phyloP scores from a whole-genome alignment of 345 rosid species.

The Brassica carinata region DNA sequence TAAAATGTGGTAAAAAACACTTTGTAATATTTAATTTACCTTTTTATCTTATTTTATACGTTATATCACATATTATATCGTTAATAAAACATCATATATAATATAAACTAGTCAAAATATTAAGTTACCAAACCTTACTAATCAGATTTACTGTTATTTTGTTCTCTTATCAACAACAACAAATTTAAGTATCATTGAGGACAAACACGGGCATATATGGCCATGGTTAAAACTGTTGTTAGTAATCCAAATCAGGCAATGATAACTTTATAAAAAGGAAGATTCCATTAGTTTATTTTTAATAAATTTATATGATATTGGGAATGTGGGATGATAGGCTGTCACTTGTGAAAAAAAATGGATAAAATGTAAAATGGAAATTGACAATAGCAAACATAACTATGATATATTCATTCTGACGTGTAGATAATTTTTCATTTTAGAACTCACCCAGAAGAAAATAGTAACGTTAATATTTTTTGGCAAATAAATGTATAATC shows the following conservation, averaged over 20 bases:
- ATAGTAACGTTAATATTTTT: background rate
- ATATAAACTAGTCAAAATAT: background rate
- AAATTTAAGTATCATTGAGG: background rate
- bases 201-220: background rate
- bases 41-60: background rate
- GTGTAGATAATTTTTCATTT: background rate
- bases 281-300: background rate
- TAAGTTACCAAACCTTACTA: background rate
- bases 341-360: background rate
- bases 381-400: background rate
- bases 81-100: background rate
- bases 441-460: background rate
- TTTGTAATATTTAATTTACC: background rate
- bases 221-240: background rate
- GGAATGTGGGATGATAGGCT: background rate
- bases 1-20: background rate
- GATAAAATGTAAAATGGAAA: background rate
- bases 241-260: slow-evolving; percentile 4
- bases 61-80: background rate
- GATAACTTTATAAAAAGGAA: background rate
- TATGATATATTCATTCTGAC: background rate
- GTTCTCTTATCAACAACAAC: background rate
- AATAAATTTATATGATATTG: background rate
- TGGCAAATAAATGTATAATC: background rate
- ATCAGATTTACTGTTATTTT: background rate